These are phyloP conservation scores for Pyrenula aspistea DNA, from an alignment of 495 filamentous ascomycete genomes.

Conservation along the genomic window DNA sequence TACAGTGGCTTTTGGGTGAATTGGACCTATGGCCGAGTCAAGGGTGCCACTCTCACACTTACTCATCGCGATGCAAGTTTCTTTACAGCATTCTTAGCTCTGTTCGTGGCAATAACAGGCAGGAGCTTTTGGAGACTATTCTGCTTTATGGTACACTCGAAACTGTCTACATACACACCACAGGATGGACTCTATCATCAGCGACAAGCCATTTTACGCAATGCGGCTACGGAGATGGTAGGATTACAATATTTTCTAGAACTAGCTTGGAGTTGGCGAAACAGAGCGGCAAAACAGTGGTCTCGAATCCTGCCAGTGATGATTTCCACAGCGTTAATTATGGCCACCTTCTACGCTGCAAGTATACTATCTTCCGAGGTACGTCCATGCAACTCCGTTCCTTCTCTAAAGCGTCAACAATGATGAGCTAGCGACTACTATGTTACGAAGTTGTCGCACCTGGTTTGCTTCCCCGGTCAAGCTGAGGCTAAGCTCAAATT, in stretches of 20 bases:
- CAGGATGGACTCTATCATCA: too few relatives aligned
- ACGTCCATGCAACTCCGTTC: too few relatives aligned
- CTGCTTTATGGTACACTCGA: too few relatives aligned
- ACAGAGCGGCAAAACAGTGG: background rate
- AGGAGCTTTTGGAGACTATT: conserved; percentile 8
- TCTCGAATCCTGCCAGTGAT: background rate
- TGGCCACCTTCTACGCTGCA: background rate
- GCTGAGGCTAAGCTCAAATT: too few relatives aligned
- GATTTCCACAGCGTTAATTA: background rate
- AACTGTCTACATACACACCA: too few relatives aligned
- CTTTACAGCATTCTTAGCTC: conserved; percentile 9
- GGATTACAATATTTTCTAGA: background rate
- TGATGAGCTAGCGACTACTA: too few relatives aligned
- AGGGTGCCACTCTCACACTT: too few relatives aligned
- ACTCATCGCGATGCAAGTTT: conserved; percentile 1
- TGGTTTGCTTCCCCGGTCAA: too few relatives aligned
- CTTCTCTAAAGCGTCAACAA: too few relatives aligned
- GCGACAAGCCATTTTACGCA: conserved; percentile 4
- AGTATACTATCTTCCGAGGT: conserved; percentile 4
- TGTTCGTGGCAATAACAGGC: conserved; percentile 7
- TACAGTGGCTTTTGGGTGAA: conserved; percentile 8
- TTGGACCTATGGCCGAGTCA: conserved; percentile 7
- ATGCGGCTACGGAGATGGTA: conserved; percentile 1
- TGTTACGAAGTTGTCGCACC: too few relatives aligned
- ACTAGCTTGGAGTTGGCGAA: too few relatives aligned